Conservation (phyloP, 2,329 filamentous ascomycete genomes). For the Apiospora arundinis region DNA sequence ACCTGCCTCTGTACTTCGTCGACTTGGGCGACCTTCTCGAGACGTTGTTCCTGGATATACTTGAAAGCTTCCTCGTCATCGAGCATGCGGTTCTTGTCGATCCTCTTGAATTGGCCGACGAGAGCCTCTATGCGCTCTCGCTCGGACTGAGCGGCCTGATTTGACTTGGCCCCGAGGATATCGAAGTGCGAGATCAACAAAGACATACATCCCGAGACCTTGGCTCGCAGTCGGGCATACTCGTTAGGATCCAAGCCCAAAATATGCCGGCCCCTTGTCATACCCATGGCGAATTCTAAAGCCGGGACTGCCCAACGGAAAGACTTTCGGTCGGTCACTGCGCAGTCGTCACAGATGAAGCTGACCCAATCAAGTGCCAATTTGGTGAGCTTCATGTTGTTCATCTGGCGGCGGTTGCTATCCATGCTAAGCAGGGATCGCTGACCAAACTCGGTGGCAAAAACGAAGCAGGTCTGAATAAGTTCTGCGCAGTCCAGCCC, state of each 20-base stretch:
- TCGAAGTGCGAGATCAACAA: conserved; percentile 98
- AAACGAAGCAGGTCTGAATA: conserved; percentile 97
- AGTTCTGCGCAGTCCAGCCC: conserved; percentile 91
- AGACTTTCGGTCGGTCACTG: conserved; percentile 91
- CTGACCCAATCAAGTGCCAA: conserved; percentile 95
- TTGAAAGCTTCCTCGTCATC: conserved; percentile 87
- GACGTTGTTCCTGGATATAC: conserved; percentile 76
- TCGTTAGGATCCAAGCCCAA: conserved; percentile 89
- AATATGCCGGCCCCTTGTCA: conserved; percentile 93
- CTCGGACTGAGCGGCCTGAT: conserved; percentile 90
- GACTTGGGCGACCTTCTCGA: conserved; percentile 74
- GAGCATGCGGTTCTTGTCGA: conserved; percentile 75
- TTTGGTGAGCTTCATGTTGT: conserved; percentile 93
- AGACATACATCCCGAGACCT: conserved; percentile 97
- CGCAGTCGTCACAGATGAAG: conserved; percentile 97
- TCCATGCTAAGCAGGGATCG: conserved; percentile 95
- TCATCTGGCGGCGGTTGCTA: conserved; percentile 93
- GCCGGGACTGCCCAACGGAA: conserved; percentile 97
- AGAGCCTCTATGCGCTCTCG: conserved; percentile 85
- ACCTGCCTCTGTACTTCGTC: conserved; percentile 81
- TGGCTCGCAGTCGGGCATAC: conserved; percentile 80
- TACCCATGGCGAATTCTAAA: conserved; percentile 95
- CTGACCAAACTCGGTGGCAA: conserved; percentile 98
- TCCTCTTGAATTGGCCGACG: conserved; percentile 74
- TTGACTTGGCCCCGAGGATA: conserved; percentile 96